These are phyloP conservation scores for Sordariomycetes sp. DNA, from an alignment of 2,329 filamentous ascomycete species.

Conservation along the genomic window DNA sequence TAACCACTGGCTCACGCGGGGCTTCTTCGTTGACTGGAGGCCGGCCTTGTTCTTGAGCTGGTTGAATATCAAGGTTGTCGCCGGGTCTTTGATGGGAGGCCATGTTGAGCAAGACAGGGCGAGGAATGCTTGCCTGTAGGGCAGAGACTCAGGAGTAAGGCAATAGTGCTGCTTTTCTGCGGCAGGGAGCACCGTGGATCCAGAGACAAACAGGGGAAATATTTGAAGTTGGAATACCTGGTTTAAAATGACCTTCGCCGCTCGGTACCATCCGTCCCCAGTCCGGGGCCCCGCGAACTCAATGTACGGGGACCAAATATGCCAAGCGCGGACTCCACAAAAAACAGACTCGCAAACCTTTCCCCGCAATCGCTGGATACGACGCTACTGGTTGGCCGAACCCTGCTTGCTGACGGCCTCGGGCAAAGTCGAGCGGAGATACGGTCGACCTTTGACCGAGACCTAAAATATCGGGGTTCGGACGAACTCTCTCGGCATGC, in stretches of 20 bases:
- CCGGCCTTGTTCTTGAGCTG: not conserved
- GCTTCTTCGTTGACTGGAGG: not conserved
- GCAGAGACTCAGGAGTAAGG: not conserved
- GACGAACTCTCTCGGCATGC: not conserved
- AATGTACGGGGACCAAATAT: not conserved
- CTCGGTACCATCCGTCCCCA: not conserved
- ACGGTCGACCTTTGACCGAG: not conserved
- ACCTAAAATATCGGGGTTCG: not conserved
- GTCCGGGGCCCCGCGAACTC: not conserved
- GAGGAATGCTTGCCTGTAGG: not conserved
- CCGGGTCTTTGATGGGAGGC: not conserved
- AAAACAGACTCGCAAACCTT: not conserved
- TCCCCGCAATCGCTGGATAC: not conserved
- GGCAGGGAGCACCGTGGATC: not conserved
- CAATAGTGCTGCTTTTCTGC: not conserved
- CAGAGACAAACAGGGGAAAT: not conserved
- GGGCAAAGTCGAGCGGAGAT: not conserved
- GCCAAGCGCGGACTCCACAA: not conserved
- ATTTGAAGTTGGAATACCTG: not conserved
- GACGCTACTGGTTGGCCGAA: not conserved
- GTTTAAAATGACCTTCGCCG: not conserved
- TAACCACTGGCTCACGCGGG: conserved; percentile 1
- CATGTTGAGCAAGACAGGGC: not conserved
- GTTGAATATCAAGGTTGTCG: not conserved
- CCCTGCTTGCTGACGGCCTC: not conserved